Evolutionary conservation across 2,329 filamentous ascomycete genomes (phyloP).

Genomic region (Fusarium lyarnte): DNA sequence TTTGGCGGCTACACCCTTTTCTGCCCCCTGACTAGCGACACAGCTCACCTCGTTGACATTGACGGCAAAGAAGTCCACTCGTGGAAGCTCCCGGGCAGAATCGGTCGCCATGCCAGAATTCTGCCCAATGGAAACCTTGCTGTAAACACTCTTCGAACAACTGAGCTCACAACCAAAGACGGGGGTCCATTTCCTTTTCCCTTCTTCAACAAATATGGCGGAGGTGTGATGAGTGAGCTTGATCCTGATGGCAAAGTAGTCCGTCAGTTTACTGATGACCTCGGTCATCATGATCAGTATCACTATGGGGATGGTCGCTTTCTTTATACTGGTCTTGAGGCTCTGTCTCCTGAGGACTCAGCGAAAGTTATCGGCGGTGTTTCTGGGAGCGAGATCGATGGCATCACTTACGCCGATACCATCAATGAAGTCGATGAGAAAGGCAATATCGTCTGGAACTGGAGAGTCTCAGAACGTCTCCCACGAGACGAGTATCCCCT

Average conservation of each 20-base stretch:
- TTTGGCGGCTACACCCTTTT: conserved; percentile 45
- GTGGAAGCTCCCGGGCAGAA: conserved; percentile 44
- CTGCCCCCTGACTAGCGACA: conserved; percentile 43
- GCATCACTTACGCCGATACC: conserved; percentile 44
- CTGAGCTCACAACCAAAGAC: conserved; percentile 27
- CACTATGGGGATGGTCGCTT: conserved; percentile 43
- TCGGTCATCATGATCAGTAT: conserved; percentile 45
- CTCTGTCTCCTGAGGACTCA: conserved; percentile 40
- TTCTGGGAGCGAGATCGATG: conserved; percentile 38
- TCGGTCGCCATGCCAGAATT: conserved; percentile 43
- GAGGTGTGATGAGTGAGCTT: conserved; percentile 45
- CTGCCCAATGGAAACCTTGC: conserved; percentile 45
- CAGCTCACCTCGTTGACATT: conserved; percentile 42
- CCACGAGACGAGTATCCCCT: conserved; percentile 42
- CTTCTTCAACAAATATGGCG: conserved; percentile 47
- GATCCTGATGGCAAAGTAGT: conserved; percentile 38
- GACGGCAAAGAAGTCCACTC: conserved; percentile 43
- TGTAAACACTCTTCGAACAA: conserved; percentile 41
- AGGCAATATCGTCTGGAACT: conserved; percentile 42
- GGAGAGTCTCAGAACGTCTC: conserved; percentile 43
- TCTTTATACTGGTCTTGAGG: conserved; percentile 43
- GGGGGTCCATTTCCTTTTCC: conserved; percentile 41
- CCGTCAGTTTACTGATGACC: conserved; percentile 41
- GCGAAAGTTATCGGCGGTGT: conserved; percentile 43
- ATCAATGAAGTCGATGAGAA: conserved; percentile 44